A percentile compares a stretch with the other conserved stretches of the same genome.
phyloP scores from a whole-genome alignment of 139 green algal genomes.

The Chlorella ohadii region DNA sequence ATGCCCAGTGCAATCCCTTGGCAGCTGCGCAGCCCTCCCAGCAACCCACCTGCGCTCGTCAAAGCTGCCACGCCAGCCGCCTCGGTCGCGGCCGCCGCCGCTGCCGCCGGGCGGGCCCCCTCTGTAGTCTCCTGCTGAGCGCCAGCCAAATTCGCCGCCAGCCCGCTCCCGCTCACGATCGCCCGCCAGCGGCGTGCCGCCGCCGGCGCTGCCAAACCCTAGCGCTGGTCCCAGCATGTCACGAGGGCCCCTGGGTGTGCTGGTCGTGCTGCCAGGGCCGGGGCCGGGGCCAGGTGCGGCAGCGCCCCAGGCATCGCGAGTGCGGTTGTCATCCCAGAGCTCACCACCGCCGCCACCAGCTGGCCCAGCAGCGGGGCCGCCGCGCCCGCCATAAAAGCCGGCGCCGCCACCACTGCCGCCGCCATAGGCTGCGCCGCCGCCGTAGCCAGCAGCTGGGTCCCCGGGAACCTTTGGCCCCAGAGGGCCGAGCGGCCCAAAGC shows the following conservation, averaged over 20 bases:
- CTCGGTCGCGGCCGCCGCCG: background rate
- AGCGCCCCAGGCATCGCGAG: background rate
- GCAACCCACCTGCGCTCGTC: constrained; percentile 16
- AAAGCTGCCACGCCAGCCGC: constrained; percentile 2
- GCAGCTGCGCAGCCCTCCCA: no score
- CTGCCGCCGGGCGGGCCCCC: constrained; percentile 2
- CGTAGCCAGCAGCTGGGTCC: background rate
- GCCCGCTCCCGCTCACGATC: background rate
- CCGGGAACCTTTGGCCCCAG: background rate
- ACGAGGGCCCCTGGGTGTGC: background rate
- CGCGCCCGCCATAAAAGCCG: background rate
- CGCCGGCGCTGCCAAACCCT: background rate
- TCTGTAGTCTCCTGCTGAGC: background rate
- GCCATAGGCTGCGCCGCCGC: background rate
- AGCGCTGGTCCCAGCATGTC: constrained; percentile 21
- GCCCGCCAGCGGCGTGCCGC: constrained; percentile 1
- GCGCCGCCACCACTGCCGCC: background rate
- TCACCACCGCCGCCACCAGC: background rate
- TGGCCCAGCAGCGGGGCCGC: no score
- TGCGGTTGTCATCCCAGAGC: background rate
- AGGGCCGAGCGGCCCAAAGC: no score
- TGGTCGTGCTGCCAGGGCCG: background rate
- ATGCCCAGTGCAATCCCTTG: background rate
- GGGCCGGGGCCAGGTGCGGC: background rate
- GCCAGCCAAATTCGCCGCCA: background rate